phyloP scores from a whole-genome alignment of 164 flowering plant genomes.

The Macadamia integrifolia region DNA sequence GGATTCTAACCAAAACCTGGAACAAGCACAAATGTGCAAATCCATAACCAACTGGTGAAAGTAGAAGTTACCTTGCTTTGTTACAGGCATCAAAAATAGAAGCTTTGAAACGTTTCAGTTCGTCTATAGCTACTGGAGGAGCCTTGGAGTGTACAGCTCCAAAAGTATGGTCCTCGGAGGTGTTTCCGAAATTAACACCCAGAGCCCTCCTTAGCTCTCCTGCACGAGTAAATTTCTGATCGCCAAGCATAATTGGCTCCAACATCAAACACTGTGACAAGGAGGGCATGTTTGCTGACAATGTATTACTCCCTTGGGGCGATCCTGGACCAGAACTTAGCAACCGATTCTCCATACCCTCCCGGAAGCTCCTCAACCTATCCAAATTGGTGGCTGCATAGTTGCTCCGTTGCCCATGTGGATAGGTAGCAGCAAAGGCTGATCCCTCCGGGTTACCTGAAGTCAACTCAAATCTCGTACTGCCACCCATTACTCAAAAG shows the following conservation, averaged over 20 bases:
- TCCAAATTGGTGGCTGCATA: constrained; percentile 46
- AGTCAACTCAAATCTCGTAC: constrained; percentile 50
- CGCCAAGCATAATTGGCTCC: constrained; percentile 54
- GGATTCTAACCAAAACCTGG: not conserved
- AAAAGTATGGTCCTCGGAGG: constrained; percentile 46
- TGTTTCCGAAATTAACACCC: constrained; percentile 40
- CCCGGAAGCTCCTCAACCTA: constrained; percentile 80
- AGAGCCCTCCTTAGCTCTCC: constrained; percentile 54
- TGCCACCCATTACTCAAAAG: constrained; percentile 53
- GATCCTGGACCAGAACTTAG: constrained; percentile 36
- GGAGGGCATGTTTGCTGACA: constrained; percentile 34
- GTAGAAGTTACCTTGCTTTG: constrained; percentile 30
- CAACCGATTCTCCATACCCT: constrained; percentile 43
- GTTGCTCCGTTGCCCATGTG: constrained; percentile 55
- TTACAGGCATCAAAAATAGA: constrained; percentile 39
- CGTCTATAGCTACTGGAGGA: constrained; percentile 41
- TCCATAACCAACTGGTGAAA: constrained; percentile 9
- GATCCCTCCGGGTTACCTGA: constrained; percentile 59
- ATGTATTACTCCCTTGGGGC: constrained; percentile 25
- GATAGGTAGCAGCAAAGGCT: constrained; percentile 42
- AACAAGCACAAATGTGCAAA: not conserved
- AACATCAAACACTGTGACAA: constrained; percentile 45
- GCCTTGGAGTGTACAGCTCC: constrained; percentile 44
- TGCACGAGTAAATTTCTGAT: constrained; percentile 43
- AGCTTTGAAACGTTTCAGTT: constrained; percentile 50